Evolutionary conservation across 2,329 filamentous ascomycete genomes (phyloP).

Genomic region (Arthroderma sp.): DNA sequence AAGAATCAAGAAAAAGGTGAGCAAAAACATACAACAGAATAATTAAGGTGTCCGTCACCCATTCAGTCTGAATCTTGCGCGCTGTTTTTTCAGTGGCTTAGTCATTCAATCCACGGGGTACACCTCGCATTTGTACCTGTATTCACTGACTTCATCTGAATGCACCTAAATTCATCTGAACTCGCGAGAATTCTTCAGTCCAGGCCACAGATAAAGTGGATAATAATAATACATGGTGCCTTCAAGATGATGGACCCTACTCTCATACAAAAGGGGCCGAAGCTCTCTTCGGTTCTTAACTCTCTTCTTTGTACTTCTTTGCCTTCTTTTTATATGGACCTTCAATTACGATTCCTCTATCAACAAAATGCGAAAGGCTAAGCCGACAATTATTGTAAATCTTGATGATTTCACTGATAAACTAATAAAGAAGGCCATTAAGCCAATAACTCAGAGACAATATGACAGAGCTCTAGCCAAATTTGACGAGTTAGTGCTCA

Average conservation of each 20-base stretch:
- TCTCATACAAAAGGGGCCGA: no score
- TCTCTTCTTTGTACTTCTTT: no score
- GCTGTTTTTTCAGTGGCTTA: constrained; percentile 2
- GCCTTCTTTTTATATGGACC: not conserved
- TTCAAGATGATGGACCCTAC: no score
- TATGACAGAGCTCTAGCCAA: not conserved
- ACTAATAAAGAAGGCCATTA: not conserved
- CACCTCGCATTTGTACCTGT: not conserved
- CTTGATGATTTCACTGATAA: not conserved
- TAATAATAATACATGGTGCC: not conserved
- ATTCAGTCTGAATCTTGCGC: not conserved
- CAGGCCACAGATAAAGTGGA: not conserved
- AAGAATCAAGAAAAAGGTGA: constrained; percentile 1
- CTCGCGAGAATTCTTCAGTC: not conserved
- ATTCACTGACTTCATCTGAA: constrained; percentile 1
- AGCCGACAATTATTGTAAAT: not conserved
- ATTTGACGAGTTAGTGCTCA: not conserved
- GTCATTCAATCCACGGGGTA: not conserved
- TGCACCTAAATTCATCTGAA: not conserved
- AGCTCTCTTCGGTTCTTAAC: no score
- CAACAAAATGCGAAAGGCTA: not conserved
- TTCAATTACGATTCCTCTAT: not conserved
- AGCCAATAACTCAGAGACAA: not conserved
- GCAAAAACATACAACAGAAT: constrained; percentile 8
- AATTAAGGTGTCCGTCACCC: not conserved